Base-by-base conservation (phyloP, 1,284 basidiomycete species). In the Ustilago loliicola region DNA sequence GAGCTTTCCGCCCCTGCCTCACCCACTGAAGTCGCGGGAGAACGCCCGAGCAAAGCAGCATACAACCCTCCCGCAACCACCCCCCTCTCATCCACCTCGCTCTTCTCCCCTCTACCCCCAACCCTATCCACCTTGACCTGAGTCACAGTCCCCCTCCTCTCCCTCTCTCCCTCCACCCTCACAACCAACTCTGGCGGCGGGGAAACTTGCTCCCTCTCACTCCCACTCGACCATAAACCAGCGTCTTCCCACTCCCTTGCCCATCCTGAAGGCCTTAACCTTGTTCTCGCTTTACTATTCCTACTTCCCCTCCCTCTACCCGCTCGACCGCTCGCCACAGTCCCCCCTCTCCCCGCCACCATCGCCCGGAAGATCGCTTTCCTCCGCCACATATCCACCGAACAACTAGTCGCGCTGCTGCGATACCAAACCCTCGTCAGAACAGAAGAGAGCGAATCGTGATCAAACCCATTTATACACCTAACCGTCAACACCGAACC, bases 271-370 rank as follows among this genome's bases (percentile, higher is more conserved):
- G 76, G 81, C 21, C 81, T 51, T 21, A 80, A 30, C 36, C 81
- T 51, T 19, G 62, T 66, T 19, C 80, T 55, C 1, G 74, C 53
- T 34, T 69, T 65, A 1, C 77, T 76, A 36, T 83, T 83, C 5
- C 81, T 62, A 5, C 72, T 70, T 15, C 65, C 61, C 7, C 52
- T 21, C 0, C 57, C 51, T 2, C 73, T 56, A n/a, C 73, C 78
- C 0, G 45, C 65, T 34, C 54, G 59, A 13, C 81, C 81, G 2
- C 66, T 66, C 30, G 63, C 65, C 0, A 81, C 80, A 0, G 78
- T 78, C 2, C 81, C 81, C 1, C 81, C 81, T n/a, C 78, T 61
- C 3, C 80, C 81, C 0, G 81, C 78, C 2, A 83, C 79, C 6
- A 68, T 53, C 1, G 77, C 70, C 3, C 81, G 60, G 25, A 67